These are phyloP conservation scores for Termitomyces sp. DNA, from an alignment of 768 basidiomycete species.

Conservation along the genomic window DNA sequence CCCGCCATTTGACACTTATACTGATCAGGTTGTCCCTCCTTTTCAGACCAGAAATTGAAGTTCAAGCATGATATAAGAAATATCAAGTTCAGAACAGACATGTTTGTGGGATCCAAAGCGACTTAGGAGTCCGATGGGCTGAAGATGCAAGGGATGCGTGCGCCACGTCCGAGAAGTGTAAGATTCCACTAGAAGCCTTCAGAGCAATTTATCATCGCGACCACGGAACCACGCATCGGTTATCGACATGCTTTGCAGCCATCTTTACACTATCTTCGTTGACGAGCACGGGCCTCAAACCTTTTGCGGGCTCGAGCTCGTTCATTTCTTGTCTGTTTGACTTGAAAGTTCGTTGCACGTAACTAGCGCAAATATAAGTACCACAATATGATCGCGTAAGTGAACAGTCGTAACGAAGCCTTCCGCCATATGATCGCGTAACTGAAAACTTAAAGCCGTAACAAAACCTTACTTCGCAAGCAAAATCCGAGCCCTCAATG, in stretches of 20 bases:
- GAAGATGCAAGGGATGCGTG: slow-evolving; percentile 68
- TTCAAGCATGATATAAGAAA: slow-evolving; percentile 84
- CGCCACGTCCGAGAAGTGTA: slow-evolving; percentile 83
- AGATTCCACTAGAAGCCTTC: slow-evolving; percentile 49
- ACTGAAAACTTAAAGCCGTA: not conserved
- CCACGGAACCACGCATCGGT: not conserved
- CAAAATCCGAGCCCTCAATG: slow-evolving; percentile 48
- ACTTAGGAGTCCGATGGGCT: slow-evolving; percentile 62
- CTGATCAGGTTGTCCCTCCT: slow-evolving; percentile 49
- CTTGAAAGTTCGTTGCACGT: too few relatives aligned
- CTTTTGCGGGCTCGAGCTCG: too few relatives aligned
- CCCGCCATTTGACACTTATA: slow-evolving; percentile 76
- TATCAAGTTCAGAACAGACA: slow-evolving; percentile 71
- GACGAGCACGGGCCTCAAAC: slow-evolving; percentile 53
- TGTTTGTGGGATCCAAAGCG: slow-evolving; percentile 46
- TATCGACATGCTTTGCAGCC: slow-evolving; percentile 62
- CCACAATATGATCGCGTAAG: too few relatives aligned
- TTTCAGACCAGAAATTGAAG: slow-evolving; percentile 87
- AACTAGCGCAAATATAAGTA: too few relatives aligned
- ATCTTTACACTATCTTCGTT: slow-evolving; percentile 52
- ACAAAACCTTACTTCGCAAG: slow-evolving; percentile 40
- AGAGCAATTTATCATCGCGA: slow-evolving; percentile 44
- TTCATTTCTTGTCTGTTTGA: too few relatives aligned
- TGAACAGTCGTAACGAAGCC: too few relatives aligned
- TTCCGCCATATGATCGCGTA: slow-evolving; percentile 33